Evolutionary conservation across 1,284 basidiomycete genomes (phyloP).

Genomic region (Leccinum subfulvum): DNA sequence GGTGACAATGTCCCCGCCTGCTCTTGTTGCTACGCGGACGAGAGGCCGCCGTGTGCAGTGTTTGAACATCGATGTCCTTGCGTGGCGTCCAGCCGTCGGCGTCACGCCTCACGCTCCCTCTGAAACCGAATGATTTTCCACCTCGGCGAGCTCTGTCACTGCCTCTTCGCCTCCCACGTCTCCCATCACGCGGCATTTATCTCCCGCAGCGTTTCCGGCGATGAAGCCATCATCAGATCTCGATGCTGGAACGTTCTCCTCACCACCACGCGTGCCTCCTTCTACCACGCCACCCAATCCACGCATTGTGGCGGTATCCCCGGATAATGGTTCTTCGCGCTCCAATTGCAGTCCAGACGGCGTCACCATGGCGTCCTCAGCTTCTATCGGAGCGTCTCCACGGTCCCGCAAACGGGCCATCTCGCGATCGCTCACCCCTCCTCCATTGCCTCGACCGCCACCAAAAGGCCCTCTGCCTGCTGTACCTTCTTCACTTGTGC

Average conservation of each 20-base stretch:
- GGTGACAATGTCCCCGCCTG: background rate
- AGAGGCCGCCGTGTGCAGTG: slow-evolving; percentile 11
- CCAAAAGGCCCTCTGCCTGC: slow-evolving; percentile 33
- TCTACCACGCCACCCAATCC: slow-evolving; percentile 8
- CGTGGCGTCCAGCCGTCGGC: slow-evolving; percentile 25
- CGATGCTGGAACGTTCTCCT: background rate
- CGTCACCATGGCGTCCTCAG: background rate
- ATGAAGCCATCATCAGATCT: background rate
- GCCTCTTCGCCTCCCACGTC: slow-evolving; percentile 15
- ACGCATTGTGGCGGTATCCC: slow-evolving; percentile 4
- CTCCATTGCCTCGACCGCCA: slow-evolving; percentile 27
- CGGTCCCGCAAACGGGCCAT: slow-evolving; percentile 22
- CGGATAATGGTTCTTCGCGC: background rate
- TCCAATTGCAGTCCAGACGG: background rate
- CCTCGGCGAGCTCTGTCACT: slow-evolving; percentile 11
- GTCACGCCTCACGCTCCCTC: slow-evolving; percentile 26
- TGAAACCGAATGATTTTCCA: slow-evolving; percentile 21
- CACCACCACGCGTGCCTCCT: slow-evolving; percentile 1
- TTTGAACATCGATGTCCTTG: slow-evolving; percentile 4
- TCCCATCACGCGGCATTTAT: slow-evolving; percentile 7
- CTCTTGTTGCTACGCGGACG: background rate
- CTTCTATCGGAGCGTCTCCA: slow-evolving; percentile 17
- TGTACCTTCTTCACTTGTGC: slow-evolving; percentile 22
- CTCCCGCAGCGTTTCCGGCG: slow-evolving; percentile 14
- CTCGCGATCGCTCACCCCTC: slow-evolving; percentile 29